A percentile compares a stretch with the other conserved stretches of the same genome.
Conservation (phyloP, 2,329 filamentous ascomycete genomes). For the Arachnopeziza araneosa region DNA sequence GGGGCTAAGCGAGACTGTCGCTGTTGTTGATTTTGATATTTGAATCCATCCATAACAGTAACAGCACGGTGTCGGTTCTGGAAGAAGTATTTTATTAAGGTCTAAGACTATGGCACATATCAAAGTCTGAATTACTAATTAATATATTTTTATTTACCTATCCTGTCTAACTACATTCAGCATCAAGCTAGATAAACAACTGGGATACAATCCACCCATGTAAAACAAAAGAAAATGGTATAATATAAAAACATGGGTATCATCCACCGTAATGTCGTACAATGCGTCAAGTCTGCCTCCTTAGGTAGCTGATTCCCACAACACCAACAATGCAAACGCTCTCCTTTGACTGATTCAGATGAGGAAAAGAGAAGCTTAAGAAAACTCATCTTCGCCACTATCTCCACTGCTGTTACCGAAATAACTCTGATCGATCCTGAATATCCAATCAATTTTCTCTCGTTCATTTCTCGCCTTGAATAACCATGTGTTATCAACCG, state of each 20-base stretch:
- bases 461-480: slow-evolving; percentile 85
- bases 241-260: not conserved
- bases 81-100: no score
- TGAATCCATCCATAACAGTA: no score
- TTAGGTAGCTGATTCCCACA: not conserved
- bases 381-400: slow-evolving; percentile 1
- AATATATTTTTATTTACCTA: not conserved
- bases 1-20: not conserved
- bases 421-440: slow-evolving; percentile 74
- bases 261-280: not conserved
- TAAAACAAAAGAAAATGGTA: not conserved
- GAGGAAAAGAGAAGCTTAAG: not conserved
- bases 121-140: not conserved
- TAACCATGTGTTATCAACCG: slow-evolving; percentile 88
- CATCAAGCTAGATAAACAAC: not conserved
- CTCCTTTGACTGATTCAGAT: not conserved
- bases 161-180: not conserved
- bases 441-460: slow-evolving; percentile 96
- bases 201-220: not conserved
- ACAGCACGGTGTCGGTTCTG: no score
- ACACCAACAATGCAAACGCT: not conserved
- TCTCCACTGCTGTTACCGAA: slow-evolving; percentile 24
- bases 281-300: not conserved
- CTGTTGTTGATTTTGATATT: no score
- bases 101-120: not conserved